Conservation (phyloP, 2,329 filamentous ascomycete genomes). For the Diaporthe citri region DNA sequence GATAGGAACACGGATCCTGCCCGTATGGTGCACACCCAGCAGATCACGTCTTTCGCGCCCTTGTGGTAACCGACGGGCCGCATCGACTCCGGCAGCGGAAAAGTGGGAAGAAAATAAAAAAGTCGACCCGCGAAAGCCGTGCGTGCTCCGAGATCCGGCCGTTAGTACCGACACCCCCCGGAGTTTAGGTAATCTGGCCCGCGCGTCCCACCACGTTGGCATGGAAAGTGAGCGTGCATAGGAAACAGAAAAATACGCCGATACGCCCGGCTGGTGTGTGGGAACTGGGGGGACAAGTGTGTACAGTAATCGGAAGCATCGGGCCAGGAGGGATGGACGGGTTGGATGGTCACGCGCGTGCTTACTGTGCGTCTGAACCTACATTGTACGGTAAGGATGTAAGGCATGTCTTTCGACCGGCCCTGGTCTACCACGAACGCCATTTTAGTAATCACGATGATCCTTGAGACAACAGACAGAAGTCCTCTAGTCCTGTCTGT, state of each 20-base stretch:
- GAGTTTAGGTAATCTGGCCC: not conserved
- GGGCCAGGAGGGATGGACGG: not conserved
- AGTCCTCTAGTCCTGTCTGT: not conserved
- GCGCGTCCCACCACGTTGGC: not conserved
- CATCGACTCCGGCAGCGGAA: slow-evolving; percentile 7
- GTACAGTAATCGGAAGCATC: not conserved
- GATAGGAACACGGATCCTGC: not conserved
- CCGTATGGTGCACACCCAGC: not conserved
- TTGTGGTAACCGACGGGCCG: not conserved
- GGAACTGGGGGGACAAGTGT: not conserved
- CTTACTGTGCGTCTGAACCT: slow-evolving; percentile 13
- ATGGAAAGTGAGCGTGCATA: not conserved
- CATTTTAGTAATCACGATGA: slow-evolving; percentile 4
- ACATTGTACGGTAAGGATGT: not conserved
- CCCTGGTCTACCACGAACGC: not conserved
- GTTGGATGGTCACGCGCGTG: slow-evolving; percentile 12
- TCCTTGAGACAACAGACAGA: not conserved
- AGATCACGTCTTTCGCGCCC: not conserved
- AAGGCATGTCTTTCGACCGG: not conserved
- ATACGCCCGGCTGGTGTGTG: slow-evolving; percentile 3
- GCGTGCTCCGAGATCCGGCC: not conserved
- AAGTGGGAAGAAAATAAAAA: not conserved
- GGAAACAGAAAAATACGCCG: not conserved
- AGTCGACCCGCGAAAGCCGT: not conserved
- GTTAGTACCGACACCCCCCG: not conserved